A percentile compares a stretch with the other conserved stretches of the same genome.
Evolutionary conservation across 306 rosid genomes (phyloP).

Genomic region (Astragalus glycyphyllos): DNA sequence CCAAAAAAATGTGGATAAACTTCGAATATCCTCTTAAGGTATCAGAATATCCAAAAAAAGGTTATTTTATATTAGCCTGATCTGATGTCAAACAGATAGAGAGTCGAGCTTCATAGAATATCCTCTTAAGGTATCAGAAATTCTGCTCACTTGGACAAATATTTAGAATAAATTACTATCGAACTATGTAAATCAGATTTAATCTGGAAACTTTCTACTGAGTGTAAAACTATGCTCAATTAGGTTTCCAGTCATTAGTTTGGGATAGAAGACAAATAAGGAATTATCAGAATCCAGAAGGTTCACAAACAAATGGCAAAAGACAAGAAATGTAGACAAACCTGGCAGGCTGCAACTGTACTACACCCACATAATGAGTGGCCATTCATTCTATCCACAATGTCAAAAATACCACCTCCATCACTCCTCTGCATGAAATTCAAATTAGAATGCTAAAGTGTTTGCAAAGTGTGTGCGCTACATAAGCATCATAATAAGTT

Average conservation of each 20-base stretch:
- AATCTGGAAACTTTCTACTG: conserved; percentile 11
- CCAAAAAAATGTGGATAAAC: background rate
- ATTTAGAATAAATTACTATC: conserved; percentile 23
- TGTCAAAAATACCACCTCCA: conserved; percentile 95
- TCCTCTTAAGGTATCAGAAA: background rate
- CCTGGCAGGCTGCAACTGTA: conserved; percentile 92
- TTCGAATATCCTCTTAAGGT: too few relatives aligned
- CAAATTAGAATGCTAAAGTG: conserved; percentile 44
- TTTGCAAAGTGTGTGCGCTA: conserved; percentile 22
- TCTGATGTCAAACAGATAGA: background rate
- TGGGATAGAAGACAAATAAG: conserved; percentile 32
- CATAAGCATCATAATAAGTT: conserved; percentile 29
- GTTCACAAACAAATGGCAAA: conserved; percentile 34
- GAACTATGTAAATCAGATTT: conserved; percentile 14
- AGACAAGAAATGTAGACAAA: conserved; percentile 52
- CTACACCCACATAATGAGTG: conserved; percentile 82
- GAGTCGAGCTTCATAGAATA: conserved; percentile 30
- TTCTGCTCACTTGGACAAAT: conserved; percentile 13
- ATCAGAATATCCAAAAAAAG: too few relatives aligned
- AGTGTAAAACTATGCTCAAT: conserved; percentile 32
- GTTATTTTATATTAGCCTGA: conserved; percentile 3
- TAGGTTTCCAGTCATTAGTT: conserved; percentile 13
- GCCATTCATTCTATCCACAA: conserved; percentile 89
- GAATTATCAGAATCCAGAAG: conserved; percentile 25
- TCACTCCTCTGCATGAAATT: conserved; percentile 85